These are phyloP conservation scores for Cercospora sp. DNA, from an alignment of 2,329 filamentous ascomycete genomes.

Conservation along the genomic window DNA sequence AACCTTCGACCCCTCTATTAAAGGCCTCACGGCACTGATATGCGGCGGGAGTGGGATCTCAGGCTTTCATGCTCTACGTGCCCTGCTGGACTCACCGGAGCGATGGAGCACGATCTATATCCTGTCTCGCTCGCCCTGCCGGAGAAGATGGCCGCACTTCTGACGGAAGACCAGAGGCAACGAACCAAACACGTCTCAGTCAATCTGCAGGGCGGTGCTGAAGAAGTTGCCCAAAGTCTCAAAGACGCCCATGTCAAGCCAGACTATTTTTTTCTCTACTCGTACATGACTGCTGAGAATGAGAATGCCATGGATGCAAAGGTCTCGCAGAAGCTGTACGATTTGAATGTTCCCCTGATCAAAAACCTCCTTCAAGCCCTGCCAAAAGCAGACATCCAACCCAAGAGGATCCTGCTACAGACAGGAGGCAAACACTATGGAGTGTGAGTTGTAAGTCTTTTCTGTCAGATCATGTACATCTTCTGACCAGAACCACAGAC, in stretches of 20 bases:
- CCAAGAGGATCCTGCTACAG: slow-evolving; percentile 50
- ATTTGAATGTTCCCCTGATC: slow-evolving; percentile 37
- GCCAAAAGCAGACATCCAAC: slow-evolving; percentile 42
- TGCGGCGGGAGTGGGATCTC: slow-evolving; percentile 54
- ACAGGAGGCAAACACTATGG: slow-evolving; percentile 53
- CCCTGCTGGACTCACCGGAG: slow-evolving; percentile 45
- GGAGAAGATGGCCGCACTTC: slow-evolving; percentile 16
- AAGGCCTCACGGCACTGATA: slow-evolving; percentile 50
- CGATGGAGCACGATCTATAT: slow-evolving; percentile 54
- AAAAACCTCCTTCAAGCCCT: slow-evolving; percentile 49
- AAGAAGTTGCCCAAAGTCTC: slow-evolving; percentile 37
- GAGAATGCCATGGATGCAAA: slow-evolving; percentile 39
- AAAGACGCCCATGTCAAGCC: slow-evolving; percentile 35
- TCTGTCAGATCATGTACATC: background rate
- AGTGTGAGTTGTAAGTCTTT: slow-evolving; percentile 22
- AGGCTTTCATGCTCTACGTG: slow-evolving; percentile 50
- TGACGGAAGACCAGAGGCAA: slow-evolving; percentile 13
- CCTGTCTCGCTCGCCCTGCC: slow-evolving; percentile 48
- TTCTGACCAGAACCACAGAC: background rate
- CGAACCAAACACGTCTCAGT: slow-evolving; percentile 21
- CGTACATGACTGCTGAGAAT: slow-evolving; percentile 45
- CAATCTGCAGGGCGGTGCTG: slow-evolving; percentile 35
- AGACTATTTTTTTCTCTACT: slow-evolving; percentile 54
- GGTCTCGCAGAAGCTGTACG: slow-evolving; percentile 46
- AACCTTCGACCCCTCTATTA: slow-evolving; percentile 42